Base-by-base conservation (phyloP, 371 early-diverging fungal species). In the Mortierella sp. region DNA sequence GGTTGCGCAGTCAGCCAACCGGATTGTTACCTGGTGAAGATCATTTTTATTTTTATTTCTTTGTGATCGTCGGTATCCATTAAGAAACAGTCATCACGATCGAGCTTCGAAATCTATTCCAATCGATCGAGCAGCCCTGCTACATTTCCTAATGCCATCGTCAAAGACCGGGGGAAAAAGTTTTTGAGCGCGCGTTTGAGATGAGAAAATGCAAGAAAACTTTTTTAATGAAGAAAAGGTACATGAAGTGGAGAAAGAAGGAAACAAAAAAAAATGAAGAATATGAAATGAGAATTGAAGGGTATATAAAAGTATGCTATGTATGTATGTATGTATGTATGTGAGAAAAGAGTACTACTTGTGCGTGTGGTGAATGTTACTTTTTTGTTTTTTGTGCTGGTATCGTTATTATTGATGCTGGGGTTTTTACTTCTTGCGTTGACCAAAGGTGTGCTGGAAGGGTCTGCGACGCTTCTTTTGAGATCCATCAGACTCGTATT, bases 381-480 rank as follows among this genome's bases (percentile, higher is more conserved):
- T 38, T 3, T 38, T 38, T 38, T 38, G 42, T 38, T 63, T 31
- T 19, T 16, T 19, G 63, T 63, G 63, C 6, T 31, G 16, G 13
- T 48, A 21, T 3, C 24, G 50, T 73, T 52, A 21, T 34, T 48
- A 19, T 24, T 70, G 50, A 2, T 52, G 38, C 31, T 50, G 16
- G 42, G 42, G 42, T 38, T 3, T 65, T n/a, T 74, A 75, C 68
- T 81, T 77, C 54, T 81, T 78, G 26, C 77, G 73, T 48, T 47
- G 75, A 26, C 48, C 70, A 70, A 78, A 42, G 28, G 70, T 74
- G n/a, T 60, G 74, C 34, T 47, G 28, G 14, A 74, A 81, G 10
- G 75, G 34, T 54, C 78, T 70, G 13, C 82, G 73, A 60, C 82
- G 77, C 65, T 81, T 81, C 78, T 78, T 81, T 44, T 50, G 68